These are phyloP conservation scores for Penicillium samsonianum DNA, from an alignment of 495 filamentous ascomycete species.

Conservation along the genomic window DNA sequence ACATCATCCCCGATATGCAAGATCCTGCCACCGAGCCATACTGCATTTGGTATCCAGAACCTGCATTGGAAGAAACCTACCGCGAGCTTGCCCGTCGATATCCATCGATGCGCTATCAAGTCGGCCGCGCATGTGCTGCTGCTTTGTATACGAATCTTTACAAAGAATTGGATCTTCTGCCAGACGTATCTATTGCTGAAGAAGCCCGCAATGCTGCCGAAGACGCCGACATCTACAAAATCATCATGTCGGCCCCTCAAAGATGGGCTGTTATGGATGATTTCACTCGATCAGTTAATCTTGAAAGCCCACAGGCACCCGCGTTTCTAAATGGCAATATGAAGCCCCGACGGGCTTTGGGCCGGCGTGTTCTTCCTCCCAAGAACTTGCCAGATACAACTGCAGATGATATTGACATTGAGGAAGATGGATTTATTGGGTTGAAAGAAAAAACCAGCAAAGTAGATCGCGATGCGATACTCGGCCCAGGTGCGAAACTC, in stretches of 20 bases:
- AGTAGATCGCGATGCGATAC: conserved; percentile 12
- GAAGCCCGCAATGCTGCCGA: conserved; percentile 28
- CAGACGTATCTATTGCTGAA: conserved; percentile 29
- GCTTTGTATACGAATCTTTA: conserved; percentile 32
- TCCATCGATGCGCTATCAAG: conserved; percentile 24
- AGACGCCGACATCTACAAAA: conserved; percentile 26
- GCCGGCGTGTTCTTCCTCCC: conserved; percentile 12
- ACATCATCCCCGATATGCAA: conserved; percentile 35
- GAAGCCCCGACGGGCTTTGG: conserved; percentile 24
- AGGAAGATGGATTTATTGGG: conserved; percentile 26
- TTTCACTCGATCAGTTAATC: conserved; percentile 27
- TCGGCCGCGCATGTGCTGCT: conserved; percentile 31
- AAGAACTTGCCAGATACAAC: conserved; percentile 18
- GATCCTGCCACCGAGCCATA: conserved; percentile 38
- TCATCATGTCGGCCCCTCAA: conserved; percentile 27
- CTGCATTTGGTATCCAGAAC: conserved; percentile 46
- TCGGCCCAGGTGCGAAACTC: conserved; percentile 14
- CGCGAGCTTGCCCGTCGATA: conserved; percentile 22
- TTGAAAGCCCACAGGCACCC: conserved; percentile 16
- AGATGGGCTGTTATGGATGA: conserved; percentile 31
- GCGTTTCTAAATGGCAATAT: conserved; percentile 36
- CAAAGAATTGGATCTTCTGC: conserved; percentile 31
- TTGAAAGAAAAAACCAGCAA: conserved; percentile 12
- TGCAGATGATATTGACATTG: conserved; percentile 24
- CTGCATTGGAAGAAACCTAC: conserved; percentile 38